Base-by-base conservation (phyloP, 192 early-diverging fungal genomes). In the Kickxella alabastrina region DNA sequence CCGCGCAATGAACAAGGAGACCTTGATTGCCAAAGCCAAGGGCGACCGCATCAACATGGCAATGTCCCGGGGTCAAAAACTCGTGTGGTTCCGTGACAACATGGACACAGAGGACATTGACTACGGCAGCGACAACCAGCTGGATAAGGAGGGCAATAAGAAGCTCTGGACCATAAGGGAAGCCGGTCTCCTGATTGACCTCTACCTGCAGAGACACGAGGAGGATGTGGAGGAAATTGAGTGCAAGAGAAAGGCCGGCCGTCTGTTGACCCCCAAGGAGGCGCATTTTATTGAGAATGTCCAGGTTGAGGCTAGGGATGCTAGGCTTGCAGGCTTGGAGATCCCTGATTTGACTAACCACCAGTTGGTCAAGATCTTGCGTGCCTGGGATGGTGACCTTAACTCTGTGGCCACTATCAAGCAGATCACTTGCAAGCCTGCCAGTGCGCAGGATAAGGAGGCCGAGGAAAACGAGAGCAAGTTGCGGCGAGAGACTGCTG, bases 1-100 rank as follows among this genome's bases (percentile, higher is more conserved):
- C 18, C 67, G 86, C 38, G 83, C 83, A 4, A 69, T 82, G 62
- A 60, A 79, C 39, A 75, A 80, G 18, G 81, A 80, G 31, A 65
- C 76, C 13, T 44, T 52, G 29, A 52, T 84, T 14, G 61, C 54
- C 21, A 73, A 72, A 28, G 51, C 75, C 44, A 81, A 79, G 45
- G 28, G 58, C 17, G 64, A 57, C 6, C 66, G 77, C 35, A 59
- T 79, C 43, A 63, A 49, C 19, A 35, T 42, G 7, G 57, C 53
- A 4, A 59, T 75, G 39, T 31, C 56, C 5, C 48, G 53, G 5
- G 86, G 80, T 1, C 83, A 87, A 35, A 77, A 80, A 17, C 49
- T 83, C 19, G 68, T 83, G 14, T 88, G 79, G 79, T 88, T 88
- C 73, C 78, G 80, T 25, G 80, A 79, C 59, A 81, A 78, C 35